phyloP scores from a whole-genome alignment of 2,329 filamentous ascomycete species.

The Xylariales sp. region DNA sequence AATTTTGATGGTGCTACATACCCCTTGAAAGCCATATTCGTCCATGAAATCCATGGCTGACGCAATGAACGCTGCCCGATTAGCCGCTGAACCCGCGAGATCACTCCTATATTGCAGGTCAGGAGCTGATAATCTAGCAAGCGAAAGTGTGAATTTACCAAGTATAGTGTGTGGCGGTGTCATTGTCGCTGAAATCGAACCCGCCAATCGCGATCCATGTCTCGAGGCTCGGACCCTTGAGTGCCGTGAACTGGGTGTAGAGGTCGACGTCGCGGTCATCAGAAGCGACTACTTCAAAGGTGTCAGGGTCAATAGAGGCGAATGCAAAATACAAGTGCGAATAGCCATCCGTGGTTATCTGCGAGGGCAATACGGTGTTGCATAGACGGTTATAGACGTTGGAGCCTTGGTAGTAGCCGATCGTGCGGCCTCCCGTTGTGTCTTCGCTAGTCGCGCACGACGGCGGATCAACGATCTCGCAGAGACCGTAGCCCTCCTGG shows the following conservation, averaged over 20 bases:
- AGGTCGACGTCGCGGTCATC: constrained; percentile 9
- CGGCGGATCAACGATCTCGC: constrained; percentile 1
- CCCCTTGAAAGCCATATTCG: constrained; percentile 32
- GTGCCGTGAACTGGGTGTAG: constrained; percentile 22
- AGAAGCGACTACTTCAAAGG: constrained; percentile 15
- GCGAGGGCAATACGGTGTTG: constrained; percentile 4
- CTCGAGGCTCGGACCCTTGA: constrained; percentile 27
- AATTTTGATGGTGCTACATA: no score
- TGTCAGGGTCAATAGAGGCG: constrained; percentile 25
- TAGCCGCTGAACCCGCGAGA: constrained; percentile 15
- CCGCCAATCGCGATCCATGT: constrained; percentile 36
- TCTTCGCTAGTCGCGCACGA: constrained; percentile 6
- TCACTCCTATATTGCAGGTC: constrained; percentile 16
- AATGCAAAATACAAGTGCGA: constrained; percentile 18
- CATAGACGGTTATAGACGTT: constrained; percentile 7
- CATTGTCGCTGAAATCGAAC: constrained; percentile 34
- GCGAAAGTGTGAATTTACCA: no score
- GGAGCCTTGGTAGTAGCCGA: constrained; percentile 10
- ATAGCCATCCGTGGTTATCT: constrained; percentile 8
- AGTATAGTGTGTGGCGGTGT: constrained; percentile 16
- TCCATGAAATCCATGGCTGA: constrained; percentile 27
- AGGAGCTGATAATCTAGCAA: no score
- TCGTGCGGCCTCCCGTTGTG: constrained; percentile 9
- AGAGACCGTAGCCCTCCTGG: constrained; percentile 6
- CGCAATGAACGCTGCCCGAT: constrained; percentile 30